Conservation (phyloP, 192 early-diverging fungal species). For the Cetraspora pellucida region DNA sequence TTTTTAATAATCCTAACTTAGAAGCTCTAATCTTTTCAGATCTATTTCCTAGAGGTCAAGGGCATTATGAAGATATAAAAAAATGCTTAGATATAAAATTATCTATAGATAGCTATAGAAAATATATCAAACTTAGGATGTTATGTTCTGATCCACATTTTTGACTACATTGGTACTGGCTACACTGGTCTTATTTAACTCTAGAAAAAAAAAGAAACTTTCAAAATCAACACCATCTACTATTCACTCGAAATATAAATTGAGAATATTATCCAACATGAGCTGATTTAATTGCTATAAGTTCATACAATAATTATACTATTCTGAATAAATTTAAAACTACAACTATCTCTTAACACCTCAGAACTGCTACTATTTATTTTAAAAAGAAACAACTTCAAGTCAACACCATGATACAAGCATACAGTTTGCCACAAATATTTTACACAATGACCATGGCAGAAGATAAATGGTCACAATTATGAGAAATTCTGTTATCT, state of each 20-base stretch:
- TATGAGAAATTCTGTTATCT: background rate
- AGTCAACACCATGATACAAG: background rate
- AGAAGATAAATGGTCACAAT: conserved; percentile 3
- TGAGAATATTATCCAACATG: background rate
- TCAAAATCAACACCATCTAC: background rate
- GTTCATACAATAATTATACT: background rate
- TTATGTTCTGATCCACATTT: background rate
- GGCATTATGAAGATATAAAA: background rate
- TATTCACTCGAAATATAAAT: background rate
- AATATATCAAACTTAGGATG: conserved; percentile 17
- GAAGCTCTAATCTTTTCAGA: conserved; percentile 3
- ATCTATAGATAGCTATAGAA: conserved; percentile 5
- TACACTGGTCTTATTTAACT: background rate
- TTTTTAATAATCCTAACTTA: background rate
- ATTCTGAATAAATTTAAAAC: background rate
- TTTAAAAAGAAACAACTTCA: conserved; percentile 9
- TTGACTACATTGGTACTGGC: conserved; percentile 13
- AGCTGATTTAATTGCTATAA: background rate
- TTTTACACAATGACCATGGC: conserved; percentile 17
- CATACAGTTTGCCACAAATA: background rate
- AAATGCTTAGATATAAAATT: background rate
- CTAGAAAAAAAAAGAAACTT: conserved; percentile 3
- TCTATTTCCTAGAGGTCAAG: background rate
- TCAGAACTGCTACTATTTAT: background rate
- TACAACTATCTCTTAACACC: background rate